These are phyloP conservation scores for Torulaspora maleeae DNA, from an alignment of 805 yeast species.

Conservation along the genomic window DNA sequence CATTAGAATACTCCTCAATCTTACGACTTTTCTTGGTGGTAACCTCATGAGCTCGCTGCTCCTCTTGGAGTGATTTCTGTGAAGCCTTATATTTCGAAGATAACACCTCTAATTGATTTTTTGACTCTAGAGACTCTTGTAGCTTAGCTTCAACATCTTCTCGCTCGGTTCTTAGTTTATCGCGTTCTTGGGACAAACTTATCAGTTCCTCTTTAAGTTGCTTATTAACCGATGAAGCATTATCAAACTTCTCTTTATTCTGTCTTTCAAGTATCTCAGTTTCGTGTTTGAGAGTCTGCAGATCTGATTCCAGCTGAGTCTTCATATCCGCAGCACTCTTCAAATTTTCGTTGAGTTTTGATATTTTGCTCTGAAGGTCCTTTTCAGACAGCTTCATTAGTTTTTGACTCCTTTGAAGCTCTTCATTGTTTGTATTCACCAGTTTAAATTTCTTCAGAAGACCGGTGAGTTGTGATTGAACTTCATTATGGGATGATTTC, in stretches of 20 bases:
- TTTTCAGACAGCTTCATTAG: background rate
- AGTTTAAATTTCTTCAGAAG: background rate
- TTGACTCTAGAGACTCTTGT: background rate
- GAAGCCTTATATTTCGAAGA: background rate
- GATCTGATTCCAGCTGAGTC: background rate
- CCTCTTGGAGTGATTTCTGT: constrained; percentile 2
- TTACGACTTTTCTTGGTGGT: constrained; percentile 4
- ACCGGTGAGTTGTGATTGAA: background rate
- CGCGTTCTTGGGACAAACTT: background rate
- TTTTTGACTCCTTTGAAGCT: background rate
- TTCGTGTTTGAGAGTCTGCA: background rate
- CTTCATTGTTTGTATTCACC: background rate
- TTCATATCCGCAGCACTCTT: background rate
- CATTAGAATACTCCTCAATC: background rate
- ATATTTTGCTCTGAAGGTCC: background rate
- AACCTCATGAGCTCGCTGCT: constrained; percentile 5
- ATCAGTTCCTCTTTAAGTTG: background rate
- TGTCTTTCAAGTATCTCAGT: background rate
- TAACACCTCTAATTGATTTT: background rate
- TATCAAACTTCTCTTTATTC: background rate
- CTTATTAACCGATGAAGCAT: background rate
- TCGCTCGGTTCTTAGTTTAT: background rate
- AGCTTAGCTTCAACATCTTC: constrained; percentile 1
- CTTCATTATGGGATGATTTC: background rate
- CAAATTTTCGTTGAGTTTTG: background rate